Evolutionary conservation across 208 protist genomes (phyloP).

Genomic region (Trypanosoma boissoni): DNA sequence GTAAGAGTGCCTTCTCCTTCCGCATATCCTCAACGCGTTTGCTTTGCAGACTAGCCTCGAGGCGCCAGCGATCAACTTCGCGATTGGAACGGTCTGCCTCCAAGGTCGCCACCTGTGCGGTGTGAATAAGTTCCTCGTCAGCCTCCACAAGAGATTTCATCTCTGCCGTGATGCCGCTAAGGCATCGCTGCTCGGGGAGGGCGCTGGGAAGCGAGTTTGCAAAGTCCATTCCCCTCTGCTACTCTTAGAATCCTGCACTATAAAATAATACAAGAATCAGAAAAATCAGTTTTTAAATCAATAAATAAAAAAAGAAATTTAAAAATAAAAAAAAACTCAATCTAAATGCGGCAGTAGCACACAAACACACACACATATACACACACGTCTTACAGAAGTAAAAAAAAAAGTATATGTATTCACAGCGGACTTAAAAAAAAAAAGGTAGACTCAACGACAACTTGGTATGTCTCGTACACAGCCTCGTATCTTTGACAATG

Average conservation of each 20-base stretch:
- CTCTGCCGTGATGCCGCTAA: background rate
- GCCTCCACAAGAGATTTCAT: slow-evolving; percentile 15
- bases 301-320: too few relatives aligned
- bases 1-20: slow-evolving; percentile 6
- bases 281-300: too few relatives aligned
- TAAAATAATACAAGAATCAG: too few relatives aligned
- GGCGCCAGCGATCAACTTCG: slow-evolving; percentile 22
- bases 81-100: slow-evolving; percentile 20
- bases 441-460: background rate
- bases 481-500: too few relatives aligned
- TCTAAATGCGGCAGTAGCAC: too few relatives aligned
- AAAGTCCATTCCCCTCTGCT: too few relatives aligned
- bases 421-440: too few relatives aligned
- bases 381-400: too few relatives aligned
- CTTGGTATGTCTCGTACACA: background rate
- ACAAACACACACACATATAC: too few relatives aligned
- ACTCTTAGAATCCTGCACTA: too few relatives aligned
- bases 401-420: too few relatives aligned
- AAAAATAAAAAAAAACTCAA: too few relatives aligned
- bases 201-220: background rate
- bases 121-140: slow-evolving; percentile 24
- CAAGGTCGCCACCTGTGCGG: slow-evolving; percentile 19
- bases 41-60: slow-evolving; percentile 10
- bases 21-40: slow-evolving; percentile 9
- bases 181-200: background rate